Evolutionary conservation across 108 stramenopile species (phyloP).

Genomic region (Chaetoceros tenuissimus): DNA sequence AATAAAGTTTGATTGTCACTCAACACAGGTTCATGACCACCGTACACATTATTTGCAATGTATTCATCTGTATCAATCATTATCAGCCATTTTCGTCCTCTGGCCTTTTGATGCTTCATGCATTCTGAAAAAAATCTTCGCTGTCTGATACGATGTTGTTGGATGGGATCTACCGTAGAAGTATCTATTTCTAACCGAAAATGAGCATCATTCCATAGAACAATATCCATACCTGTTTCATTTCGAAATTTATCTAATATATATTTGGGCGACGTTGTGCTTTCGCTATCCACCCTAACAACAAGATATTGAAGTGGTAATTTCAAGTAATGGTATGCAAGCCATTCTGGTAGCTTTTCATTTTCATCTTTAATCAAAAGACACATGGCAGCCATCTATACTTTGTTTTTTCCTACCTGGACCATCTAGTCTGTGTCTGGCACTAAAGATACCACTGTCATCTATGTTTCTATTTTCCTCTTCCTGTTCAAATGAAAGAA

Average conservation of each 20-base stretch:
- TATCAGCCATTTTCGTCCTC: constrained; percentile 8
- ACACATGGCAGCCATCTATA: too few species aligned
- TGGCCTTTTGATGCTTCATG: constrained; percentile 3
- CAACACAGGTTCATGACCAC: neutral
- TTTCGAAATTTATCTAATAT: too few species aligned
- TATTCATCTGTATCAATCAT: constrained; percentile 20
- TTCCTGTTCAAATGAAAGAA: too few species aligned
- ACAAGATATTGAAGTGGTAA: constrained; percentile 26
- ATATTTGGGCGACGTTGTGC: too few species aligned
- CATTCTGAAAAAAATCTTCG: constrained; percentile 15
- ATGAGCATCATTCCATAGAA: too few species aligned
- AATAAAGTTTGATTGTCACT: neutral
- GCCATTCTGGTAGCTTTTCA: constrained; percentile 34
- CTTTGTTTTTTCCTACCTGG: too few species aligned
- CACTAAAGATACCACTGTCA: too few species aligned
- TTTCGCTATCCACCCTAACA: constrained; percentile 25
- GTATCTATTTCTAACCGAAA: too few species aligned
- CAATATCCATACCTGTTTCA: too few species aligned
- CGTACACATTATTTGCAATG: constrained; percentile 6
- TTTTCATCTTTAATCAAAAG: constrained; percentile 36
- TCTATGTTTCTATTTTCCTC: too few species aligned
- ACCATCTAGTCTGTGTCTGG: too few species aligned
- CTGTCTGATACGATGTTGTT: constrained; percentile 18
- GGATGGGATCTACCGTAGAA: too few species aligned
- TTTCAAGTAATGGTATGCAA: constrained; percentile 38